Percentiles rank a stretch among this genome's conserved stretches.
phyloP scores from a whole-genome alignment of 2,329 filamentous ascomycete species.

The Lachnellula subtilissima region DNA sequence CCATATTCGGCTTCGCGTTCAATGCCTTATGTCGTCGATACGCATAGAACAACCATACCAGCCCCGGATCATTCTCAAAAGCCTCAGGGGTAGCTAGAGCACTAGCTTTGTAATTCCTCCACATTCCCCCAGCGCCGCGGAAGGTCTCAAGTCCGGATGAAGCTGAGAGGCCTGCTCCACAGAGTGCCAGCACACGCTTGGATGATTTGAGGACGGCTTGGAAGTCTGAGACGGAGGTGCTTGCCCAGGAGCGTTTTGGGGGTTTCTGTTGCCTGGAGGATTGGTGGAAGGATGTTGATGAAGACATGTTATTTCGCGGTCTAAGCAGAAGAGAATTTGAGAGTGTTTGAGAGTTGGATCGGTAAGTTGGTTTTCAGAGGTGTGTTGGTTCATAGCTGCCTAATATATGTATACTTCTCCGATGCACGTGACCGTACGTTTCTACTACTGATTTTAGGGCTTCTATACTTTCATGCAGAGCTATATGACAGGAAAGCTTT shows the following conservation, averaged over 20 bases:
- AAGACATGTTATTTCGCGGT: not conserved
- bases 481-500: too few relatives aligned
- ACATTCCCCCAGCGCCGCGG: conserved; percentile 77
- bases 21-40: conserved; percentile 79
- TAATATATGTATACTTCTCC: too few relatives aligned
- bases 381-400: too few relatives aligned
- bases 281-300: not conserved
- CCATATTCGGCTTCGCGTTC: conserved; percentile 68
- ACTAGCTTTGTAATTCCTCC: conserved; percentile 73
- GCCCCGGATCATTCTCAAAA: conserved; percentile 65
- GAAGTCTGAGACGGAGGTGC: conserved; percentile 21
- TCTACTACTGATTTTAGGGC: too few relatives aligned
- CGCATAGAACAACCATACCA: conserved; percentile 90
- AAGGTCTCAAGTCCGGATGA: conserved; percentile 70
- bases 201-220: conserved; percentile 17
- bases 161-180: conserved; percentile 55
- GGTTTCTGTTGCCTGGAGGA: not conserved
- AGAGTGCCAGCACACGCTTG: conserved; percentile 24
- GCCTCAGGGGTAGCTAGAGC: conserved; percentile 73
- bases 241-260: not conserved
- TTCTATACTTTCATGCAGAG: too few relatives aligned
- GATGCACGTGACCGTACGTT: too few relatives aligned
- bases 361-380: too few relatives aligned
- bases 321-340: too few relatives aligned
- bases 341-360: too few relatives aligned